Evolutionary conservation across 805 yeast genomes (phyloP).

Genomic region (Debaryomyces castellii): DNA sequence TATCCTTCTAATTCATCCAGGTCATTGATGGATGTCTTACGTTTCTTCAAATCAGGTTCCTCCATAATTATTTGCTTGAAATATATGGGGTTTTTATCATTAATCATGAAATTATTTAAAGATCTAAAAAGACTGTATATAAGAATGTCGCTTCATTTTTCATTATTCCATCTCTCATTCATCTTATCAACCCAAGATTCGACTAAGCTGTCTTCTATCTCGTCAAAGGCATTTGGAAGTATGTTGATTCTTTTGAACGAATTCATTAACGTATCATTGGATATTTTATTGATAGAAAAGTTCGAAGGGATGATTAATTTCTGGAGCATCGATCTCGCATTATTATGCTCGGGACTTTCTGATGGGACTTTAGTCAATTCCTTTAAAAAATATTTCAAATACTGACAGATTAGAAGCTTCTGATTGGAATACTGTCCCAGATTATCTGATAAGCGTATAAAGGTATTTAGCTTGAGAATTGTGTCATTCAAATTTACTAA

Average conservation of each 20-base stretch:
- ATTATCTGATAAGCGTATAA: conserved; percentile 18
- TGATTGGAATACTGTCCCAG: conserved; percentile 7
- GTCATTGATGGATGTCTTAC: background rate
- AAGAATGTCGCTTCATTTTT: background rate
- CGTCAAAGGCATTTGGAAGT: conserved; percentile 27
- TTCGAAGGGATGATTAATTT: conserved; percentile 36
- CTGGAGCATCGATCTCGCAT: conserved; percentile 20
- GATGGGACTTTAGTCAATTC: conserved; percentile 26
- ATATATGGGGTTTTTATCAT: background rate
- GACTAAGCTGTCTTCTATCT: conserved; percentile 39
- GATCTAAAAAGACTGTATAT: background rate
- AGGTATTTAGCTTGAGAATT: conserved; percentile 26
- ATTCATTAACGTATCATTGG: conserved; percentile 5
- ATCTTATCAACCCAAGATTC: conserved; percentile 44
- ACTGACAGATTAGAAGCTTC: conserved; percentile 37
- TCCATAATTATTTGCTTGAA: background rate
- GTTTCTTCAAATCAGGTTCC: conserved; percentile 4
- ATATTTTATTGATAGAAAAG: conserved; percentile 8
- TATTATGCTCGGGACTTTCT: conserved; percentile 4
- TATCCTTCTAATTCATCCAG: background rate
- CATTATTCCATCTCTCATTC: conserved; percentile 11
- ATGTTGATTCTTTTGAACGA: conserved; percentile 8
- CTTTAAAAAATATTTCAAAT: conserved; percentile 37
- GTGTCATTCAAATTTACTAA: conserved; percentile 38
- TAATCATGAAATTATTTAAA: background rate